A percentile compares a stretch with the other conserved stretches of the same genome.
Evolutionary conservation across 495 filamentous ascomycete genomes (phyloP).

Genomic region (Xylaria flabelliformis): DNA sequence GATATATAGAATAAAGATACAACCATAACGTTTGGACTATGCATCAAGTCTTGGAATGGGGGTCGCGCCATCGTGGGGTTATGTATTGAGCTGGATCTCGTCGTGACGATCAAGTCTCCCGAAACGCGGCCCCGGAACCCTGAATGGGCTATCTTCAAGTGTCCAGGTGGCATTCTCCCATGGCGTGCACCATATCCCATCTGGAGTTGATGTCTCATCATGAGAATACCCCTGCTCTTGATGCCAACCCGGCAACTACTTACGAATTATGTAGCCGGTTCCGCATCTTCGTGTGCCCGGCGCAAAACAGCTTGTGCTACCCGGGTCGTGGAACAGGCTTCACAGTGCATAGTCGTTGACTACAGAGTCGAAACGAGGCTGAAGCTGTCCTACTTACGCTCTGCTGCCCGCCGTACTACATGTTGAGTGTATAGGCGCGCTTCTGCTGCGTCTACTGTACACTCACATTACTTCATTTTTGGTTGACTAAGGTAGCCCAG

Average conservation of each 20-base stretch:
- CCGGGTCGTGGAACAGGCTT: not conserved
- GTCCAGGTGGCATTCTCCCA: no score
- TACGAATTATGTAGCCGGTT: not conserved
- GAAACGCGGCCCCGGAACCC: not conserved
- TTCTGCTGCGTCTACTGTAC: not conserved
- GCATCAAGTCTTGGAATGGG: not conserved
- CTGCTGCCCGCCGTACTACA: not conserved
- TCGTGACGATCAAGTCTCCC: not conserved
- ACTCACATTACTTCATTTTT: not conserved
- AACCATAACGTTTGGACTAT: not conserved
- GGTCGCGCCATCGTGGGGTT: not conserved
- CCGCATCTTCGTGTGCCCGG: not conserved
- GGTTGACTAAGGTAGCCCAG: not conserved
- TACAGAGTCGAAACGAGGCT: not conserved
- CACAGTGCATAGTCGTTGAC: not conserved
- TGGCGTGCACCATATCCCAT: not conserved
- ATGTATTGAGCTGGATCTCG: not conserved
- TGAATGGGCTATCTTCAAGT: not conserved
- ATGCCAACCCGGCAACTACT: not conserved
- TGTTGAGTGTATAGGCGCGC: no score
- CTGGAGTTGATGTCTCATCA: not conserved
- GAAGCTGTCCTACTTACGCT: not conserved
- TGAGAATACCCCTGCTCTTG: not conserved
- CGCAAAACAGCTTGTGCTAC: not conserved
- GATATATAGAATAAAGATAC: slow-evolving; percentile 22